Conservation (phyloP, 2,329 filamentous ascomycete genomes). For the Paramyrothecium roridum region DNA sequence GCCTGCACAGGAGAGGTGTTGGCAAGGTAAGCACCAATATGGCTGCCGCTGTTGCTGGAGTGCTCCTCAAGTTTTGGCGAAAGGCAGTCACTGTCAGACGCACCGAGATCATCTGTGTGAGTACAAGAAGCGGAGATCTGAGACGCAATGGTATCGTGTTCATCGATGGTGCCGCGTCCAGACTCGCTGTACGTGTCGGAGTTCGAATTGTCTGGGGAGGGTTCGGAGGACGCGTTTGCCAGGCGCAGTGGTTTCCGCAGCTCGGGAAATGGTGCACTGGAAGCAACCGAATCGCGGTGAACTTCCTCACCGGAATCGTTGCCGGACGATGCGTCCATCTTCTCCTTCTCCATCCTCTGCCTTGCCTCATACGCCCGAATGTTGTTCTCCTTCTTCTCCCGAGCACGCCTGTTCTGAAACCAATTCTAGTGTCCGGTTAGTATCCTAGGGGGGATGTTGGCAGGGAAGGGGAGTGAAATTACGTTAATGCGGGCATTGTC, state of each 20-base stretch:
- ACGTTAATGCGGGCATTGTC: slow-evolving; percentile 64
- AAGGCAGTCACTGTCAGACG: not conserved
- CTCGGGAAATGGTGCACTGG: slow-evolving; percentile 36
- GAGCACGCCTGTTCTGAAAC: slow-evolving; percentile 65
- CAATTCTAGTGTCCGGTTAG: slow-evolving; percentile 50
- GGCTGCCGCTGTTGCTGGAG: not conserved
- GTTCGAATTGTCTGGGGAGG: slow-evolving; percentile 12
- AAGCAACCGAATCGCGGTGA: slow-evolving; percentile 34
- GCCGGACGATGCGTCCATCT: slow-evolving; percentile 15
- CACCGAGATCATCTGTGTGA: not conserved
- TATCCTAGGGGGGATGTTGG: slow-evolving; percentile 16
- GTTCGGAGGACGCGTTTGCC: slow-evolving; percentile 5
- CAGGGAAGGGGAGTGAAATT: slow-evolving; percentile 17
- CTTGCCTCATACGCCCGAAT: slow-evolving; percentile 37
- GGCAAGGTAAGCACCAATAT: not conserved
- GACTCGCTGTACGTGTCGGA: slow-evolving; percentile 4
- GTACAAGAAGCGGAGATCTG: not conserved
- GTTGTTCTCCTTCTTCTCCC: slow-evolving; percentile 63
- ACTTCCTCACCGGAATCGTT: slow-evolving; percentile 24
- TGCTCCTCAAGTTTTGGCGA: not conserved
- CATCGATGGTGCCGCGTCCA: not conserved
- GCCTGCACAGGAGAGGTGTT: not conserved
- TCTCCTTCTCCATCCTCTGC: slow-evolving; percentile 32
- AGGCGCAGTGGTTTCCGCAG: slow-evolving; percentile 11
- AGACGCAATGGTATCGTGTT: not conserved